These are phyloP conservation scores for Rhodotorula sp. DNA, from an alignment of 1,284 basidiomycete species.

Conservation along the genomic window DNA sequence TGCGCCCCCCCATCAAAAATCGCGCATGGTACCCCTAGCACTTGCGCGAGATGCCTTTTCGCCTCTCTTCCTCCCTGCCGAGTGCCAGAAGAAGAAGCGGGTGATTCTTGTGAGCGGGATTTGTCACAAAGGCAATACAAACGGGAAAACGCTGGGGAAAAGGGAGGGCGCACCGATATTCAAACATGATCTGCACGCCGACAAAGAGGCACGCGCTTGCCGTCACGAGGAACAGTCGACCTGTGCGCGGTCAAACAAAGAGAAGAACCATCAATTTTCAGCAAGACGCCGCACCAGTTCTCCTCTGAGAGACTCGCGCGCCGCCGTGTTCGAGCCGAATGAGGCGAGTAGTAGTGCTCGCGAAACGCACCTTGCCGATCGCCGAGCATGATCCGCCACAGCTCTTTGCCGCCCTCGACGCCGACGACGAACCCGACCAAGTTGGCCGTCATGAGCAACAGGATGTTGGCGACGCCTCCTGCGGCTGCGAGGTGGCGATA, in stretches of 20 bases:
- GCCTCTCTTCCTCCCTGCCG: constrained; percentile 57
- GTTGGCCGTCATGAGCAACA: constrained; percentile 92
- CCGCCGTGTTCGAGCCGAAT: not conserved
- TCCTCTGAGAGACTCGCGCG: no score
- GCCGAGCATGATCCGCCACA: constrained; percentile 65
- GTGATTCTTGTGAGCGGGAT: no score
- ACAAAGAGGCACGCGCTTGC: constrained; percentile 71
- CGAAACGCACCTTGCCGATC: constrained; percentile 63
- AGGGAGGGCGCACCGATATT: constrained; percentile 61
- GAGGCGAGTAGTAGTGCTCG: no score
- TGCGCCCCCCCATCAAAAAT: no score
- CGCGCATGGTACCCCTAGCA: constrained; percentile 47
- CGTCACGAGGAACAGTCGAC: constrained; percentile 64
- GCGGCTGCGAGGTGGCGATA: constrained; percentile 81
- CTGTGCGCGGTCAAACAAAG: constrained; percentile 48
- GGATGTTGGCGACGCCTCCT: constrained; percentile 79
- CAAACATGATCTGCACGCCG: constrained; percentile 89
- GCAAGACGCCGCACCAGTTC: no score
- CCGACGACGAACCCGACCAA: constrained; percentile 94
- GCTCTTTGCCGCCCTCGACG: constrained; percentile 72
- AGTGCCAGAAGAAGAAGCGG: not conserved
- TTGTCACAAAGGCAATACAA: not conserved
- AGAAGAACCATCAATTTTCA: not conserved
- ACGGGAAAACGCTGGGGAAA: not conserved
- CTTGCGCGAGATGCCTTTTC: constrained; percentile 62